Conservation (phyloP, 257 asterid genomes). For the Anisodus tanguticus region DNA sequence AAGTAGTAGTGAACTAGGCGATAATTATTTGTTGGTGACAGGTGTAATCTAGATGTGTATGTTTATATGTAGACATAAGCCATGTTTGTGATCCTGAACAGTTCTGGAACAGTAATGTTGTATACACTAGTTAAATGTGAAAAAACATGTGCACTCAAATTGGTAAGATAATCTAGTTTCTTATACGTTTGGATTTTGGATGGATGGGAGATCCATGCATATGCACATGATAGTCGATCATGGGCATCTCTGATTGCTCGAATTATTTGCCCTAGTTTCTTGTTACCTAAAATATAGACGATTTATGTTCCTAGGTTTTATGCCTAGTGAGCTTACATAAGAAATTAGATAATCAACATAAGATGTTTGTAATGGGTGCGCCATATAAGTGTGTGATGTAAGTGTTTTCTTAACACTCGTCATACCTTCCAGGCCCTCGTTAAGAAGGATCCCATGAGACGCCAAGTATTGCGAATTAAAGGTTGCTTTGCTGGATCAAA, state of each 20-base stretch:
- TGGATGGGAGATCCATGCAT: slow-evolving; percentile 23
- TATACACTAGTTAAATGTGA: background rate
- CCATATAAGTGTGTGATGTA: background rate
- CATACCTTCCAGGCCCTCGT: slow-evolving; percentile 66
- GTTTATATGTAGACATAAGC: background rate
- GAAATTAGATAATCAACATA: background rate
- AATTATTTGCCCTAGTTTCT: background rate
- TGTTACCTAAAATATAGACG: background rate
- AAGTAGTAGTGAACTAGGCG: background rate
- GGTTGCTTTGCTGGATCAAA: slow-evolving; percentile 94
- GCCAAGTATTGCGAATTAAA: slow-evolving; percentile 88
- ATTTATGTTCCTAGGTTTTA: slow-evolving; percentile 19
- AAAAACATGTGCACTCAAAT: background rate
- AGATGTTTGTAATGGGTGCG: slow-evolving; percentile 3
- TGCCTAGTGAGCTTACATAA: background rate
- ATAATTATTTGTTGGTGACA: slow-evolving; percentile 13
- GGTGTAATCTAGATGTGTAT: background rate
- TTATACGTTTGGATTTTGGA: background rate
- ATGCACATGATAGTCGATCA: background rate
- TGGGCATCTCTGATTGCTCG: background rate
- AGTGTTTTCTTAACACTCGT: background rate
- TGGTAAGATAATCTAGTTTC: background rate
- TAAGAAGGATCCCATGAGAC: slow-evolving; percentile 87
- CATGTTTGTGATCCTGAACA: background rate
- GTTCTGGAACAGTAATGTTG: background rate